phyloP scores from a whole-genome alignment of 495 filamentous ascomycete species.

The Neurospora sp. region DNA sequence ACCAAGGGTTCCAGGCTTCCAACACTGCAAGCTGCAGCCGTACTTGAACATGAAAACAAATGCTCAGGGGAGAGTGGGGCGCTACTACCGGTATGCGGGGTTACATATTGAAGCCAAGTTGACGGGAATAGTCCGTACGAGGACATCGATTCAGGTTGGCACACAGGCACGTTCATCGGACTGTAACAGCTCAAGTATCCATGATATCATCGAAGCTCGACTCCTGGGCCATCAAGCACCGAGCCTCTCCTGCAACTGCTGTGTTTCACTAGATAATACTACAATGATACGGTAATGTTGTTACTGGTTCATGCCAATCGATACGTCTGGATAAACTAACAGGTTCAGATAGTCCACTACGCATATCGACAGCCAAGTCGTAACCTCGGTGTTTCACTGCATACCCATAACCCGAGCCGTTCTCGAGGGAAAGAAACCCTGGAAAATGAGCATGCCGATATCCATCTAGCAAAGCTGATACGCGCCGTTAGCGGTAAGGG shows the following conservation, averaged over 20 bases:
- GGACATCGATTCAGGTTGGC: not conserved
- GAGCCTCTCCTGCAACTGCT: not conserved
- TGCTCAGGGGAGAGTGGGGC: not conserved
- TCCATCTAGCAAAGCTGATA: not conserved
- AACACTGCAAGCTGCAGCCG: not conserved
- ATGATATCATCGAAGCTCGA: not conserved
- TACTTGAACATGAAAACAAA: not conserved
- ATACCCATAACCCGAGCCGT: not conserved
- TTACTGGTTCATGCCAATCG: not conserved
- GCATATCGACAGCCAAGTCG: not conserved
- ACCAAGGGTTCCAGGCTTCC: not conserved
- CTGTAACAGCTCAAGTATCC: not conserved
- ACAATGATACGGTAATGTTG: not conserved
- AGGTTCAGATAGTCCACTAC: not conserved
- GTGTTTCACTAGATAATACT: not conserved
- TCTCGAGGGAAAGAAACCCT: not conserved
- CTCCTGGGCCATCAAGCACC: not conserved
- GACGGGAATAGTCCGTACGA: not conserved
- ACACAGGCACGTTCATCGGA: not conserved
- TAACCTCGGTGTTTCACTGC: not conserved
- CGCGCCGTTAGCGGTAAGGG: slow-evolving; percentile 12
- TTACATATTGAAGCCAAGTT: not conserved
- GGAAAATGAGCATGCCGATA: not conserved
- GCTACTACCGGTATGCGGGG: not conserved
- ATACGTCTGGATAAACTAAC: not conserved